phyloP scores from a whole-genome alignment of 1,284 basidiomycete species.

The Golubevia sp. region DNA sequence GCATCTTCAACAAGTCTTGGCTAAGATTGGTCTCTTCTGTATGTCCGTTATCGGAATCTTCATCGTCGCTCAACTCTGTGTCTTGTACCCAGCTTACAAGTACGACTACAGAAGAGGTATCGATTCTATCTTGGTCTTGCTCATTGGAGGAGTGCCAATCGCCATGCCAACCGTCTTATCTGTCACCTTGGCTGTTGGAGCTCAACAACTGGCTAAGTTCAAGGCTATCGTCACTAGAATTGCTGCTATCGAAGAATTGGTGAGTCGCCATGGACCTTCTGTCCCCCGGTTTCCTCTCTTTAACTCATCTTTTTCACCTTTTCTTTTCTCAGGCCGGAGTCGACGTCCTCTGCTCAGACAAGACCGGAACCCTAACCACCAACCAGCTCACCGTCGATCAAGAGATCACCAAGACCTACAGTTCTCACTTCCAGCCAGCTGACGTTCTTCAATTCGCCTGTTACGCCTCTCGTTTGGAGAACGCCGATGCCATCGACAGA shows the following conservation, averaged over 20 bases:
- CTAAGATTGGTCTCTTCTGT: slow-evolving; percentile 1
- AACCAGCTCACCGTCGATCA: slow-evolving; percentile 49
- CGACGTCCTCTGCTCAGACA: slow-evolving; percentile 5
- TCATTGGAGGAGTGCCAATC: slow-evolving; percentile 1
- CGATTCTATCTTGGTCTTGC: slow-evolving; percentile 1
- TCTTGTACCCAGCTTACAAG: slow-evolving; percentile 8
- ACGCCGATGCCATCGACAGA: not conserved
- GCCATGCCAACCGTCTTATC: not conserved
- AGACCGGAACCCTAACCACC: slow-evolving; percentile 57
- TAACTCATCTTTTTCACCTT: too few relatives aligned
- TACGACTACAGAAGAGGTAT: slow-evolving; percentile 12
- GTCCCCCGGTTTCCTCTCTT: too few relatives aligned
- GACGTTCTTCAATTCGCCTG: not conserved
- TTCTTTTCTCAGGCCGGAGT: not conserved
- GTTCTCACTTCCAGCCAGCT: not conserved
- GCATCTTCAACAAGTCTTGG: slow-evolving; percentile 1
- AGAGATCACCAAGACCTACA: not conserved
- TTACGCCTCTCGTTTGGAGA: not conserved
- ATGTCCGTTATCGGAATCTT: not conserved
- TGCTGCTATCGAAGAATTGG: slow-evolving; percentile 2
- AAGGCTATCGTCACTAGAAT: slow-evolving; percentile 2
- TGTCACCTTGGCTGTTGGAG: not conserved
- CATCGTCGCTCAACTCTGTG: not conserved
- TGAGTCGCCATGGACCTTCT: not conserved
- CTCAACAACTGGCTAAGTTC: slow-evolving; percentile 1